Percentiles rank a stretch among this genome's conserved stretches.
These are phyloP conservation scores for Helotiales sp. DNA, from an alignment of 2,329 filamentous ascomycete species.

Conservation along the genomic window DNA sequence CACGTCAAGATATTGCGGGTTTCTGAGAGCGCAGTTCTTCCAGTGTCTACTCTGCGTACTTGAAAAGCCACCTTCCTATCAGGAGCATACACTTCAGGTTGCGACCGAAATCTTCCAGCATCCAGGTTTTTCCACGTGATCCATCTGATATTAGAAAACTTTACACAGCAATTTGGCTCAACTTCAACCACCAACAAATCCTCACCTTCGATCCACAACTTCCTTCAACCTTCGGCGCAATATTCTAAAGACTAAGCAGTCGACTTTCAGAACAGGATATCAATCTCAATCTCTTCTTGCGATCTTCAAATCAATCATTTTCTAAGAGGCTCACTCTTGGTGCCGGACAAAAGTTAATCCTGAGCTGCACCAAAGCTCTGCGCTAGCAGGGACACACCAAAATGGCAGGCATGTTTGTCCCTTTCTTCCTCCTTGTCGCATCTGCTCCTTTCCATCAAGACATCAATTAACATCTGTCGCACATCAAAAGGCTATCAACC, in stretches of 20 bases:
- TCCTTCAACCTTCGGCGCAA: not conserved
- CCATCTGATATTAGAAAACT: not conserved
- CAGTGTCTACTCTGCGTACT: no score
- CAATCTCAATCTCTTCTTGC: not conserved
- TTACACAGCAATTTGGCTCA: not conserved
- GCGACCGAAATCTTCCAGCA: not conserved
- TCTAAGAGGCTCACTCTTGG: not conserved
- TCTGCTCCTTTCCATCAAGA: constrained; percentile 9
- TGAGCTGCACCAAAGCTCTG: not conserved
- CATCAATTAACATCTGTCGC: constrained; percentile 22
- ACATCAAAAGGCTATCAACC: constrained; percentile 6
- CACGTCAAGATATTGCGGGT: no score
- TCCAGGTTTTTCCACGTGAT: not conserved
- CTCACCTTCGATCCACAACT: not conserved
- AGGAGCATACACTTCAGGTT: no score
- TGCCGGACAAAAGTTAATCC: not conserved
- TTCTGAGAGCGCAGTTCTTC: no score
- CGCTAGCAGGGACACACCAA: constrained; percentile 1
- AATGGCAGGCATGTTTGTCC: constrained; percentile 18
- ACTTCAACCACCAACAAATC: not conserved
- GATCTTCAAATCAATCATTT: not conserved
- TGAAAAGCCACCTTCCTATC: no score
- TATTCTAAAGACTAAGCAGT: not conserved
- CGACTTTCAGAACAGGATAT: not conserved
- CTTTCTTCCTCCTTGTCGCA: constrained; percentile 7